phyloP scores from a whole-genome alignment of 2,329 filamentous ascomycete genomes.

The Setomelanomma holmii region DNA sequence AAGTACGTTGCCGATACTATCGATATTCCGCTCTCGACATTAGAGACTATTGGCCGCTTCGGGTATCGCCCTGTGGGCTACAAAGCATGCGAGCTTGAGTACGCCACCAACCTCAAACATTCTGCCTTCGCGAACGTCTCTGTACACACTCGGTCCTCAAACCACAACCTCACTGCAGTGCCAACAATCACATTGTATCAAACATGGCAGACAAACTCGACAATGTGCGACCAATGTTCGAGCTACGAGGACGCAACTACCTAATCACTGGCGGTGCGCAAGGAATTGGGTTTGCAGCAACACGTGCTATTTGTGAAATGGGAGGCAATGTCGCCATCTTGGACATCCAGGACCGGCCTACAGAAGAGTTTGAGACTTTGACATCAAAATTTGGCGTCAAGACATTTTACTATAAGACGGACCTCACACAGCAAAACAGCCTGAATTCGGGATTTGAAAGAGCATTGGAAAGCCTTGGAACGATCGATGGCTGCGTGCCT shows the following conservation, averaged over 20 bases:
- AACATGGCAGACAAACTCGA: conserved; percentile 18
- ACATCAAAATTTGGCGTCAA: conserved; percentile 17
- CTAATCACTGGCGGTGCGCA: conserved; percentile 27
- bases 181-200: neutral
- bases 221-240: conserved; percentile 19
- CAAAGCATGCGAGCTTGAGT: too few relatives aligned
- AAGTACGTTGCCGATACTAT: neutral
- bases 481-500: conserved; percentile 26
- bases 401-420: conserved; percentile 20
- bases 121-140: too few relatives aligned
- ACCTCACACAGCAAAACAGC: conserved; percentile 22
- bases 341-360: conserved; percentile 18
- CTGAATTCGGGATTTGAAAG: conserved; percentile 18
- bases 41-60: neutral
- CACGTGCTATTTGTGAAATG: conserved; percentile 25
- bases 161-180: conserved; percentile 4
- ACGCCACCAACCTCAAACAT: too few relatives aligned
- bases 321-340: conserved; percentile 26
- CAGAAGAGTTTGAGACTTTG: conserved; percentile 13
- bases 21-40: neutral
- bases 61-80: too few relatives aligned
- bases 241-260: conserved; percentile 21
- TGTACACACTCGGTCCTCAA: too few relatives aligned
- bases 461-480: conserved; percentile 16
- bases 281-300: conserved; percentile 24